phyloP scores from a whole-genome alignment of 192 early-diverging fungal species.

The Piromyces finnis region DNA sequence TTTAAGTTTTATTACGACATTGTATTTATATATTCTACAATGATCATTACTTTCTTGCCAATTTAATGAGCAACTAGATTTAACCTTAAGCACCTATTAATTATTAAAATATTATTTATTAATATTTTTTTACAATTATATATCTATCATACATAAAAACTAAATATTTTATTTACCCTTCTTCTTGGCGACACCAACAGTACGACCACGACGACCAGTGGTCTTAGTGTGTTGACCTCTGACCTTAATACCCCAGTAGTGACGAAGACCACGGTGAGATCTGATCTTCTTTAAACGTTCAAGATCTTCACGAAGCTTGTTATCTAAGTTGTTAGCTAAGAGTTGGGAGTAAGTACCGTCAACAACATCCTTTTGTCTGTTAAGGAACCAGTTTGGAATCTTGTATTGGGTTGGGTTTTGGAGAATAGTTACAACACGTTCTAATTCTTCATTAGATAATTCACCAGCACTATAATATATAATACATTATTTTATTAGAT shows the following conservation, averaged over 20 bases:
- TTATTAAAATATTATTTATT: too few species aligned
- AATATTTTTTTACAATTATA: too few species aligned
- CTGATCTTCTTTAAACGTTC: conserved; percentile 99
- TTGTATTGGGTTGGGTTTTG: conserved; percentile 99
- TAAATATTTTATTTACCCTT: conserved; percentile 42
- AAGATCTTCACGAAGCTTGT: conserved; percentile 93
- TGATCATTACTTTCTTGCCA: not conserved
- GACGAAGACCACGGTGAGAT: conserved; percentile 96
- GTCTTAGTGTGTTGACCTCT: conserved; percentile 99
- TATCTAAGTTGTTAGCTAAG: conserved; percentile 86
- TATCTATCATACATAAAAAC: too few species aligned
- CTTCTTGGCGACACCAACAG: conserved; percentile 98
- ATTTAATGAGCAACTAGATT: not conserved
- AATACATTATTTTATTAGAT: too few species aligned
- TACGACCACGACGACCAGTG: conserved; percentile 88
- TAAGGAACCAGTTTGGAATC: conserved; percentile 99
- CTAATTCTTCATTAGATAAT: conserved; percentile 90
- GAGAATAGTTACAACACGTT: conserved; percentile 93
- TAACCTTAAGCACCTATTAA: not conserved
- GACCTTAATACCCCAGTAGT: conserved; percentile 95
- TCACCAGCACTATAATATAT: conserved; percentile 69
- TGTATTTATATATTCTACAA: not conserved
- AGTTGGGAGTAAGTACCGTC: conserved; percentile 90
- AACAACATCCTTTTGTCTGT: conserved; percentile 96
- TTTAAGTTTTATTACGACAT: not conserved